A percentile compares a stretch with the other conserved stretches of the same genome.
These are phyloP conservation scores for Epichloe elymi DNA, from an alignment of 2,329 filamentous ascomycete species.

Conservation along the genomic window DNA sequence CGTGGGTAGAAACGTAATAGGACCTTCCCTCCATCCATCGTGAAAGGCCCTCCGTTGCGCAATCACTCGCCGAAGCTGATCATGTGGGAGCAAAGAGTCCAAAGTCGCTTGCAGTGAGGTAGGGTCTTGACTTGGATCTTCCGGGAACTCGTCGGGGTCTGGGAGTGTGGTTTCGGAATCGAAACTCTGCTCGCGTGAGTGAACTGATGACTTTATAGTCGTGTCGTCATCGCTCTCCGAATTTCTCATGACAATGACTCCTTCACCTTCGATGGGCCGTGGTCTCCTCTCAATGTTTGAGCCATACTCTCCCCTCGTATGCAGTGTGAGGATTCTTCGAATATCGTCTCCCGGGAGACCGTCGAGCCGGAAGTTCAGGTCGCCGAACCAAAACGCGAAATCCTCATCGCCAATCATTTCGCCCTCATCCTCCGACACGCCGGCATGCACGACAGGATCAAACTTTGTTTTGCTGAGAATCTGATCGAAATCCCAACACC, in stretches of 20 bases:
- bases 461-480: slow-evolving; percentile 68
- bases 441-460: slow-evolving; percentile 53
- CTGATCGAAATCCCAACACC: slow-evolving; percentile 82
- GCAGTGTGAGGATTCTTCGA: slow-evolving; percentile 66
- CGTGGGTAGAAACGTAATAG: slow-evolving; percentile 78
- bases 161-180: slow-evolving; percentile 34
- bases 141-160: slow-evolving; percentile 51
- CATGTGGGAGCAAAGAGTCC: slow-evolving; percentile 74
- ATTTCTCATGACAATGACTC: slow-evolving; percentile 33
- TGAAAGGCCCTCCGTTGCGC: slow-evolving; percentile 68
- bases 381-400: slow-evolving; percentile 91
- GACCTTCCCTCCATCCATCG: slow-evolving; percentile 83
- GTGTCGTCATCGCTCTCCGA: slow-evolving; percentile 35
- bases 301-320: slow-evolving; percentile 68
- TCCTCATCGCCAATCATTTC: slow-evolving; percentile 78
- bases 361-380: slow-evolving; percentile 87
- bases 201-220: slow-evolving; percentile 20
- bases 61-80: slow-evolving; percentile 69
- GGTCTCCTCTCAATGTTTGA: slow-evolving; percentile 28
- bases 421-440: slow-evolving; percentile 50
- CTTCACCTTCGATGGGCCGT: slow-evolving; percentile 29
- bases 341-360: slow-evolving; percentile 86
- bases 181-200: slow-evolving; percentile 22
- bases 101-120: slow-evolving; percentile 80
- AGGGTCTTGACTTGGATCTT: slow-evolving; percentile 64